Conservation (phyloP, 768 basidiomycete species). For the Porphyrellus cyaneotinctus region DNA sequence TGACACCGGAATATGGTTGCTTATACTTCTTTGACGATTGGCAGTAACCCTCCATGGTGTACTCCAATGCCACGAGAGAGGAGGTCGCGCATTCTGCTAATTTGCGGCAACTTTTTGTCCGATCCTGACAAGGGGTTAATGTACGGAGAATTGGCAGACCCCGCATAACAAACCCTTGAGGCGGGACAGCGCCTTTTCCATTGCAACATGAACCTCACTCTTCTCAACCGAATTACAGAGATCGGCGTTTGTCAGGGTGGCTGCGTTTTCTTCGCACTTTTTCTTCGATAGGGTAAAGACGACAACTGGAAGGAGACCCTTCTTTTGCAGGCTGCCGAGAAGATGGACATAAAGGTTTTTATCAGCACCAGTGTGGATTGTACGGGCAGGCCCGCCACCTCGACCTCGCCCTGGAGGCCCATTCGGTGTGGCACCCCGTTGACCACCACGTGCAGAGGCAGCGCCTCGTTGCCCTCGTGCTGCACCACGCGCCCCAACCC, state of each 20-base stretch:
- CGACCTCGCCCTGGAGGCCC: slow-evolving; percentile 36
- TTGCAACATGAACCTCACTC: slow-evolving; percentile 92
- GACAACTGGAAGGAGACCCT: slow-evolving; percentile 85
- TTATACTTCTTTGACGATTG: slow-evolving; percentile 90
- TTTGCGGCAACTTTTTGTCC: slow-evolving; percentile 91
- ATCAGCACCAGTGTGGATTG: slow-evolving; percentile 68
- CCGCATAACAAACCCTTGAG: slow-evolving; percentile 66
- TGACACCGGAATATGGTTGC: slow-evolving; percentile 9
- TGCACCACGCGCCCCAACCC: slow-evolving; percentile 76
- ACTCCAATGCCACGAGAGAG: slow-evolving; percentile 93
- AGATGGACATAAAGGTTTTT: slow-evolving; percentile 94
- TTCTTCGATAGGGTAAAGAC: slow-evolving; percentile 98
- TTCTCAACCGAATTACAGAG: slow-evolving; percentile 88
- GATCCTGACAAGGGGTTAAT: slow-evolving; percentile 50
- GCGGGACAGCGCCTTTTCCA: slow-evolving; percentile 87
- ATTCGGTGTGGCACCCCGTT: slow-evolving; percentile 45
- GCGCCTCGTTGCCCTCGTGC: slow-evolving; percentile 47
- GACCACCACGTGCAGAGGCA: slow-evolving; percentile 48
- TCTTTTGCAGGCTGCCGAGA: slow-evolving; percentile 81
- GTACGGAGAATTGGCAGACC: neutral
- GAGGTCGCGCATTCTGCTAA: slow-evolving; percentile 82
- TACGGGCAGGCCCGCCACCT: slow-evolving; percentile 48
- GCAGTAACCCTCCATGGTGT: slow-evolving; percentile 94
- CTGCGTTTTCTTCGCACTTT: slow-evolving; percentile 93
- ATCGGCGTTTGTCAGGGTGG: slow-evolving; percentile 82